Base-by-base conservation (phyloP, 495 filamentous ascomycete genomes). In the Peziza echinospora region DNA sequence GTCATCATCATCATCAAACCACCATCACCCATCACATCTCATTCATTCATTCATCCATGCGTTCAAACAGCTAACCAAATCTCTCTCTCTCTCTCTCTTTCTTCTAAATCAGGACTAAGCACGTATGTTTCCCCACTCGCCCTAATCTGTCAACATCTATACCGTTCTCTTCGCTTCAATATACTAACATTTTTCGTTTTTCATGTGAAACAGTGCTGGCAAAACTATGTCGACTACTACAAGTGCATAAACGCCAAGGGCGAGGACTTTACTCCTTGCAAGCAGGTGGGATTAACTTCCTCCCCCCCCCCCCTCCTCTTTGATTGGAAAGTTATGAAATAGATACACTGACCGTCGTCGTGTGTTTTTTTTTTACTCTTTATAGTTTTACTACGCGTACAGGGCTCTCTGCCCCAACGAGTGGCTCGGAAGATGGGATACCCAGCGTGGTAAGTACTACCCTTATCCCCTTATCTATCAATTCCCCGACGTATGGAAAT, bases 231-330 rank as follows among this genome's bases (percentile, higher is more conserved):
- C 71, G 91, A 99, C 68, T 96, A 99, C 74, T 78, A 99, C 77
- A 99, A 96, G 74, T 99, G 91, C 70, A 80, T 92, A 64, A 68
- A 80, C 62, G 87, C 86, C 64, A 96, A 96, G 75, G 91, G 91
- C 64, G 91, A 99, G 69, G 91, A 96, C 63, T 99, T 96, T 65
- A 75, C 80, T 51, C 91, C 91, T 43, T 99, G 91, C 80, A 80
- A 77, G 62, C 91, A 97, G 74, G 86, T 92, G 77, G 44, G 56
- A 41, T 24, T 23, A 49, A 43, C 34, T 16, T 1, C 30, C 3
- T 2, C 30, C 6, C 30, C 6, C 30, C 0, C 30, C 1, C 30
- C 1, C 3, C 19, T 17, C 0, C 30, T 2, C 30, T 1, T 17
- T 34, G n/a, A n/a, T n/a, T n/a, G n/a, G n/a, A n/a, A n/a, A n/a